phyloP scores from a whole-genome alignment of 2,329 filamentous ascomycete species.

The Aureobasidium sp. region DNA sequence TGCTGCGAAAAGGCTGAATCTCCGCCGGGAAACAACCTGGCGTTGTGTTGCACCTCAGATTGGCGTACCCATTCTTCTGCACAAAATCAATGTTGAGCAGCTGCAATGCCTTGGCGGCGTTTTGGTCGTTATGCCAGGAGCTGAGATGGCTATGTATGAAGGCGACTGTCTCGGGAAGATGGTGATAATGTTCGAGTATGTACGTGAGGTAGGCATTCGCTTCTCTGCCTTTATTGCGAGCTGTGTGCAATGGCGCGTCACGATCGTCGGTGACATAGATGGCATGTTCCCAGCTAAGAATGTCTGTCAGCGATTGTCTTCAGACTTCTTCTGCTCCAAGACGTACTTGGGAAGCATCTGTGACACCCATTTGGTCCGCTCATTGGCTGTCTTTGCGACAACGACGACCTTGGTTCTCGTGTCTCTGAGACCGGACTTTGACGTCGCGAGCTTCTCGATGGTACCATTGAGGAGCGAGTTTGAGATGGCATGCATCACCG shows the following conservation, averaged over 20 bases:
- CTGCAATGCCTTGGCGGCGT: slow-evolving; percentile 13
- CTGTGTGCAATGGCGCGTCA: slow-evolving; percentile 21
- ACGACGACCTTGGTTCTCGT: slow-evolving; percentile 22
- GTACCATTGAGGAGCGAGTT: not conserved
- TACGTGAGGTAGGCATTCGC: slow-evolving; percentile 44
- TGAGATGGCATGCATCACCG: slow-evolving; percentile 7
- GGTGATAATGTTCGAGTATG: slow-evolving; percentile 40
- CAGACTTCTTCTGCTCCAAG: not conserved
- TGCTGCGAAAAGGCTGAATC: slow-evolving; percentile 40
- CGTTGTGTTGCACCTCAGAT: slow-evolving; percentile 47
- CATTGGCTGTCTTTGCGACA: slow-evolving; percentile 38
- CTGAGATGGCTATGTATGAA: slow-evolving; percentile 28
- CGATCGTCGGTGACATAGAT: slow-evolving; percentile 38
- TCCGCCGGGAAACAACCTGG: slow-evolving; percentile 45
- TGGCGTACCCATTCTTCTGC: slow-evolving; percentile 46
- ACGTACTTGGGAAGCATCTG: slow-evolving; percentile 40
- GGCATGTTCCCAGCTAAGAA: slow-evolving; percentile 35
- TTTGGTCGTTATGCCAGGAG: slow-evolving; percentile 17
- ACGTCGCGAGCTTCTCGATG: slow-evolving; percentile 6
- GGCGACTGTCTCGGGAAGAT: slow-evolving; percentile 24
- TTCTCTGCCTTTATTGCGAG: slow-evolving; percentile 39
- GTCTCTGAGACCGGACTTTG: slow-evolving; percentile 5
- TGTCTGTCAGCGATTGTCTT: not conserved
- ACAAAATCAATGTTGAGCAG: slow-evolving; percentile 44
- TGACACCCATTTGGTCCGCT: slow-evolving; percentile 41